These are phyloP conservation scores for Sugiyamaella chiloensis DNA, from an alignment of 805 yeast genomes.

Conservation along the genomic window DNA sequence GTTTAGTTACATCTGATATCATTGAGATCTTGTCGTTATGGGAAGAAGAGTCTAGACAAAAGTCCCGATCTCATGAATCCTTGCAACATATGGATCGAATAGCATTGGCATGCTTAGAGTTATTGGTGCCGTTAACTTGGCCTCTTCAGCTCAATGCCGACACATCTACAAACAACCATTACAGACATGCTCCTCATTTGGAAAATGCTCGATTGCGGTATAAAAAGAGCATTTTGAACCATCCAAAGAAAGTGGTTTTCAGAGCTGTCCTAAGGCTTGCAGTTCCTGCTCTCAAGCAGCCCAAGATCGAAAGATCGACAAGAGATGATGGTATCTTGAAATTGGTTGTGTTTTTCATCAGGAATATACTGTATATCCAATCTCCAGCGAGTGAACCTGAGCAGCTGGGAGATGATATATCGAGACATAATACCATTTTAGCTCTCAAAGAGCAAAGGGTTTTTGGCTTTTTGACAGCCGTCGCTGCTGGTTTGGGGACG, in stretches of 20 bases:
- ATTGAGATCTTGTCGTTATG: constrained; percentile 71
- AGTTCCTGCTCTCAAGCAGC: constrained; percentile 43
- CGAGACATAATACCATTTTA: constrained; percentile 52
- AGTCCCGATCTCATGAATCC: not conserved
- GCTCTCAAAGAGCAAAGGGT: constrained; percentile 71
- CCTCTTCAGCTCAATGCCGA: constrained; percentile 65
- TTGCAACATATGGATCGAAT: constrained; percentile 51
- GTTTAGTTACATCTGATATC: constrained; percentile 69
- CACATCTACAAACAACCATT: constrained; percentile 57
- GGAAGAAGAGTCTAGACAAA: constrained; percentile 45
- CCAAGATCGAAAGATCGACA: constrained; percentile 49
- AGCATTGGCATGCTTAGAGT: constrained; percentile 69
- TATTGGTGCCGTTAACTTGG: constrained; percentile 82
- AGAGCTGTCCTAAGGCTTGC: constrained; percentile 69
- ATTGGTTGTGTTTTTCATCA: constrained; percentile 66
- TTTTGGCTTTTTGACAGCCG: constrained; percentile 64
- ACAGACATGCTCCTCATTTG: constrained; percentile 54
- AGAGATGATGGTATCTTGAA: constrained; percentile 72
- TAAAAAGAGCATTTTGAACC: constrained; percentile 62
- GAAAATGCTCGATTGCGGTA: constrained; percentile 66
- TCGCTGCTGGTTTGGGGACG: constrained; percentile 59
- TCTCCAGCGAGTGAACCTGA: constrained; percentile 54
- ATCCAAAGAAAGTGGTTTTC: constrained; percentile 58
- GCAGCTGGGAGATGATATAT: constrained; percentile 65
- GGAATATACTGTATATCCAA: constrained; percentile 76